These are phyloP conservation scores for Fusarium annulatum DNA, from an alignment of 2,329 filamentous ascomycete species.

Conservation along the genomic window DNA sequence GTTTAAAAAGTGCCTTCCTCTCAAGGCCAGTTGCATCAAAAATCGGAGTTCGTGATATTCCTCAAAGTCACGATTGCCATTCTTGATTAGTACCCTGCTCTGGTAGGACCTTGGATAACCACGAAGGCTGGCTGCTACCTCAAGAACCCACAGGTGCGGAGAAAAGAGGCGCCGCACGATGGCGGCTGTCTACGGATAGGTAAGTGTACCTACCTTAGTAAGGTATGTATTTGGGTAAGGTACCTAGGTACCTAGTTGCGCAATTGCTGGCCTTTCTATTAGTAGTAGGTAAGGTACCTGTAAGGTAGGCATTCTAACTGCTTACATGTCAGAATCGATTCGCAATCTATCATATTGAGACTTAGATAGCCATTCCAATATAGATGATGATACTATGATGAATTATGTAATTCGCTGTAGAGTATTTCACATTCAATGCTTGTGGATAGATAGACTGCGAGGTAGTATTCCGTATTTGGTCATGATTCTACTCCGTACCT, in stretches of 20 bases:
- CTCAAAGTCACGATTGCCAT: neutral
- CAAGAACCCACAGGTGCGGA: neutral
- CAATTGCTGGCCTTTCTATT: neutral
- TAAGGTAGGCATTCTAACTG: neutral
- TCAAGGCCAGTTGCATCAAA: conserved; percentile 25
- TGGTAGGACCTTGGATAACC: neutral
- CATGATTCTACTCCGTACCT: too few relatives aligned
- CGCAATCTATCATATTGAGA: neutral
- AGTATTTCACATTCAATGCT: too few relatives aligned
- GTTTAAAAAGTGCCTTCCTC: conserved; percentile 21
- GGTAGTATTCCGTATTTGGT: too few relatives aligned
- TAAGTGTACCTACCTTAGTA: neutral
- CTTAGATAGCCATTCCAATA: too few relatives aligned
- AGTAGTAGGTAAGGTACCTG: too few relatives aligned
- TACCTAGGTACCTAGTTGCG: too few relatives aligned
- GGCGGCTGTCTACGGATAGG: neutral
- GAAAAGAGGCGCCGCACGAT: conserved; percentile 1
- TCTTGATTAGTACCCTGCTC: conserved; percentile 1
- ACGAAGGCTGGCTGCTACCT: conserved; percentile 2
- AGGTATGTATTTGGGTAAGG: too few relatives aligned
- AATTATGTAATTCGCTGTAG: too few relatives aligned
- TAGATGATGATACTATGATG: too few relatives aligned
- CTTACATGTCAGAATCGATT: neutral
- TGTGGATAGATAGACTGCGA: too few relatives aligned
- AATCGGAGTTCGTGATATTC: conserved; percentile 15